These are phyloP conservation scores for Trypanosomatidae sp. DNA, from an alignment of 208 protist genomes.

Conservation along the genomic window DNA sequence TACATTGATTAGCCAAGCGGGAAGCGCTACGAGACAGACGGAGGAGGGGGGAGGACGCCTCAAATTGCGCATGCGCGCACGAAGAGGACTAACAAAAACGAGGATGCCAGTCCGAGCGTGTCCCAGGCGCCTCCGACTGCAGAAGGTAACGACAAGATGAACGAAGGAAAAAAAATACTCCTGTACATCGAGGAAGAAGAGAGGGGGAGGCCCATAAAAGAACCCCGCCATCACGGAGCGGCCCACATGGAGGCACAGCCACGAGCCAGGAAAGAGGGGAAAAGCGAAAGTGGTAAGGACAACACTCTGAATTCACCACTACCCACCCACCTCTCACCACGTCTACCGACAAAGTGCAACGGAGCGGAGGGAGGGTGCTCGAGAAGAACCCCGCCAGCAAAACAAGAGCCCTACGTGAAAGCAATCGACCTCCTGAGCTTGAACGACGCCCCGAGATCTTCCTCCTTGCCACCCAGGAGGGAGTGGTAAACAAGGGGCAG, in stretches of 20 bases:
- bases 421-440: constrained; percentile 17
- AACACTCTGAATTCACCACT: neutral
- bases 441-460: neutral
- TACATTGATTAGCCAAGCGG: neutral
- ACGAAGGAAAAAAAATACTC: neutral
- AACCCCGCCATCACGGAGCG: neutral
- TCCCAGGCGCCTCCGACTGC: neutral
- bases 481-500: constrained; percentile 13
- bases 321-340: neutral
- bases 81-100: too few relatives aligned
- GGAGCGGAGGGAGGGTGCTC: neutral
- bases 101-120: neutral
- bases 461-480: constrained; percentile 17
- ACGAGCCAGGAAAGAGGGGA: neutral
- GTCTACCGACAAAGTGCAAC: neutral
- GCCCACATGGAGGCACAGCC: neutral
- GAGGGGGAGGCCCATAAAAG: neutral
- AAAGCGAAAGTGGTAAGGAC: neutral
- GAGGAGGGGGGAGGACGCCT: neutral
- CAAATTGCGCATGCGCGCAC: neutral
- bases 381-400: neutral
- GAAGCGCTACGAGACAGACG: neutral
- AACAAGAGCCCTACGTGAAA: neutral
- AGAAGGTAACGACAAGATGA: neutral
- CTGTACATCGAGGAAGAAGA: constrained; percentile 7